phyloP scores from a whole-genome alignment of 345 rosid genomes.

The Eucalyptus brandiana region DNA sequence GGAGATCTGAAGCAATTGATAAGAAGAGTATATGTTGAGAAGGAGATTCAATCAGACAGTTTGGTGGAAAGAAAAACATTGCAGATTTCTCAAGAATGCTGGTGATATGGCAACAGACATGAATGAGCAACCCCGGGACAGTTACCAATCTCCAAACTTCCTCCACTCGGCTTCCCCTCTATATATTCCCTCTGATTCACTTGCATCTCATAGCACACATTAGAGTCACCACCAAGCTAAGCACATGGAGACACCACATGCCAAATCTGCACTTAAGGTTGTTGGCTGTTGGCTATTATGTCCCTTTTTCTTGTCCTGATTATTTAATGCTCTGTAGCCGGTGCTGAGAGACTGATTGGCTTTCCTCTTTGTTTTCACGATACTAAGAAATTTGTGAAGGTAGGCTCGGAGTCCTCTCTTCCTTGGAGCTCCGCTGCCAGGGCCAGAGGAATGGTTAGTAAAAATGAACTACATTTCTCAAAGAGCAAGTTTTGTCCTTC shows the following conservation, averaged over 20 bases:
- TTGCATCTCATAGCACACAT: not conserved
- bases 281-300: not conserved
- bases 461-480: not conserved
- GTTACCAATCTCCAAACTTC: constrained; percentile 72
- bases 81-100: constrained; percentile 15
- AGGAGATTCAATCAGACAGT: constrained; percentile 74
- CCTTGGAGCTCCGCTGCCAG: constrained; percentile 29
- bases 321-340: not conserved
- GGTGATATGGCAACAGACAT: constrained; percentile 60
- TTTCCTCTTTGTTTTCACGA: not conserved
- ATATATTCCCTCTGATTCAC: constrained; percentile 26
- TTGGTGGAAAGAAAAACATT: constrained; percentile 46
- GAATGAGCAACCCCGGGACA: constrained; percentile 16
- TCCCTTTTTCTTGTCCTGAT: not conserved
- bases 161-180: not conserved
- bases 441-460: constrained; percentile 41
- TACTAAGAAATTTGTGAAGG: constrained; percentile 27
- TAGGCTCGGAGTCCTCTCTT: constrained; percentile 25
- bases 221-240: not conserved
- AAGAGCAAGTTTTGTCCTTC: not conserved
- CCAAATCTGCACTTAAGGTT: constrained; percentile 63
- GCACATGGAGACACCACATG: constrained; percentile 50
- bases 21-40: constrained; percentile 25
- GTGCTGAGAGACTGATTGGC: not conserved
- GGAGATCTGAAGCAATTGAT: constrained; percentile 30